Conservation (phyloP, 192 early-diverging fungal species). For the Backusella morwellensis region DNA sequence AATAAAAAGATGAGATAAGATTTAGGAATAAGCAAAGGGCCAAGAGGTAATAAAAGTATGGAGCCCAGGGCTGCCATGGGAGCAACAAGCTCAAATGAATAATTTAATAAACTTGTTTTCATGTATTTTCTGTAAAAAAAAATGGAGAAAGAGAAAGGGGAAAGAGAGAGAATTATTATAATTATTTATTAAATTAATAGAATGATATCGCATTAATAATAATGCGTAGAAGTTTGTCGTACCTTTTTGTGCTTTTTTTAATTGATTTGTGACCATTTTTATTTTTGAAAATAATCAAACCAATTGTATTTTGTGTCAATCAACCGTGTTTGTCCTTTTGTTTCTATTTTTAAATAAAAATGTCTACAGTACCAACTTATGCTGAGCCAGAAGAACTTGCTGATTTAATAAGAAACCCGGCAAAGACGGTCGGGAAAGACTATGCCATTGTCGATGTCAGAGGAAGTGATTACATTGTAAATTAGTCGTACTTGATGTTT, state of each 20-base stretch:
- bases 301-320: background rate
- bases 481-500: no score
- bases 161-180: background rate
- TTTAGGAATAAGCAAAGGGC: slow-evolving; percentile 42
- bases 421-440: slow-evolving; percentile 50
- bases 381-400: slow-evolving; percentile 13
- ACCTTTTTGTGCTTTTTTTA: background rate
- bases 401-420: background rate
- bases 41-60: slow-evolving; percentile 38
- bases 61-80: slow-evolving; percentile 41
- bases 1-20: slow-evolving; percentile 44
- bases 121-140: background rate
- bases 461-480: slow-evolving; percentile 55
- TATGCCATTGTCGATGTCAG: slow-evolving; percentile 78
- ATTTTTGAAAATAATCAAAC: background rate
- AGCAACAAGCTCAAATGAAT: slow-evolving; percentile 47
- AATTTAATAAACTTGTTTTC: slow-evolving; percentile 24
- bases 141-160: background rate
- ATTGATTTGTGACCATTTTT: background rate
- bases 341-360: background rate
- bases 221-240: background rate
- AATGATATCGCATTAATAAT: background rate
- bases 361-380: background rate
- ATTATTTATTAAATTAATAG: background rate
- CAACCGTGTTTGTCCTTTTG: background rate